Evolutionary conservation across 257 asterid species (phyloP).

Genomic region (Solanum chilense): DNA sequence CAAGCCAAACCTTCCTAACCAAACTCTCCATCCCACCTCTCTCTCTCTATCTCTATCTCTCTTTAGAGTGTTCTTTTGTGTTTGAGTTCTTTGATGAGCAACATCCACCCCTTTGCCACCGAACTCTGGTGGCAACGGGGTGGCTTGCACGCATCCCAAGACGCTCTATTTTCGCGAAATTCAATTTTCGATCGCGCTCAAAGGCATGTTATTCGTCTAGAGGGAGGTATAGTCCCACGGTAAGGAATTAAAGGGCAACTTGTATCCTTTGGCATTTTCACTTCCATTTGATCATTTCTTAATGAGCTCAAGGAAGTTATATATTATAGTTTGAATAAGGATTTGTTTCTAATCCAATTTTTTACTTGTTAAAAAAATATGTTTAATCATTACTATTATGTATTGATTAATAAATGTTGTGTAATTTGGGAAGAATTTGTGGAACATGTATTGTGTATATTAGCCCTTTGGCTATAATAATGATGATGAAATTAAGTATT

Average conservation of each 20-base stretch:
- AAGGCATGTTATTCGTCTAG: background rate
- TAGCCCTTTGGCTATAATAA: background rate
- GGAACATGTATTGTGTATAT: background rate
- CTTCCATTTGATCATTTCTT: background rate
- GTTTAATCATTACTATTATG: background rate
- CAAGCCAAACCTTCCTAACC: conserved; percentile 7
- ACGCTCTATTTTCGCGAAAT: background rate
- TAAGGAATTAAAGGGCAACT: conserved; percentile 57
- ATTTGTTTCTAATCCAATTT: background rate
- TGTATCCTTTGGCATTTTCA: conserved; percentile 77
- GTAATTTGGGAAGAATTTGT: background rate
- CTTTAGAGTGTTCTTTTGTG: background rate
- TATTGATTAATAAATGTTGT: background rate
- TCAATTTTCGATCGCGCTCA: background rate
- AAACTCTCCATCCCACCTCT: conserved; percentile 24
- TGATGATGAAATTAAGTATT: background rate
- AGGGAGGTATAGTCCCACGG: background rate
- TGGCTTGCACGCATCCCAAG: background rate
- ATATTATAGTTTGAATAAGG: background rate
- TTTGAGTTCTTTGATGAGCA: background rate
- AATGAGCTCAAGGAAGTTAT: background rate
- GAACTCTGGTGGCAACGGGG: conserved; percentile 7
- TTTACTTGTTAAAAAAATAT: background rate
- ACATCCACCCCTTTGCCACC: background rate
- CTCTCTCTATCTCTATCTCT: background rate